A percentile compares a stretch with the other conserved stretches of the same genome.
phyloP scores from a whole-genome alignment of 768 basidiomycete genomes.

The Trametes elegans region DNA sequence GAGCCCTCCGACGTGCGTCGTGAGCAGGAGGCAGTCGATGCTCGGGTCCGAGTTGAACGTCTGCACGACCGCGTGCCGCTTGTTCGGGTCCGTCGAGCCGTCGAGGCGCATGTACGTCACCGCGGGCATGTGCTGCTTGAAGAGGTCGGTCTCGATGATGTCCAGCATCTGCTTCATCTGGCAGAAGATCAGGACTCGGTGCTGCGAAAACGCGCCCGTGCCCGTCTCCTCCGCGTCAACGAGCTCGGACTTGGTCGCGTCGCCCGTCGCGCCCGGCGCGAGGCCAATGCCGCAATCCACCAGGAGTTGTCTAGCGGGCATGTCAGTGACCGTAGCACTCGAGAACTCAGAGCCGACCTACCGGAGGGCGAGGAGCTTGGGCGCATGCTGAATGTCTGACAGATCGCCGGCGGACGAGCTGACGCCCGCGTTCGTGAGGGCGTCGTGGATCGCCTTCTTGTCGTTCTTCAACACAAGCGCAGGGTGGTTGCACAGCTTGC shows the following conservation, averaged over 20 bases:
- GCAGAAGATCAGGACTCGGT: conserved; percentile 98
- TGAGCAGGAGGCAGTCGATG: conserved; percentile 93
- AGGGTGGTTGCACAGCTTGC: conserved; percentile 98
- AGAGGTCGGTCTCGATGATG: conserved; percentile 92
- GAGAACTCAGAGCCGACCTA: conserved; percentile 37
- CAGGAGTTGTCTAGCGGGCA: conserved; percentile 74
- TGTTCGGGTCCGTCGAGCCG: conserved; percentile 86
- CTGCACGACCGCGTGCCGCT: conserved; percentile 95
- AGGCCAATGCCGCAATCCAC: conserved; percentile 92
- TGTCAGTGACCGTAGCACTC: not conserved
- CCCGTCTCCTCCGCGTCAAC: conserved; percentile 54
- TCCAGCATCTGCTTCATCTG: conserved; percentile 99
- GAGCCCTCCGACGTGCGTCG: conserved; percentile 95
- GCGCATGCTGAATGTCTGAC: conserved; percentile 86
- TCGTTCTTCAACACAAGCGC: conserved; percentile 82
- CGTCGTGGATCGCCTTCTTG: conserved; percentile 51
- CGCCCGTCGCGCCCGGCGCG: conserved; percentile 39
- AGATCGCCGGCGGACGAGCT: conserved; percentile 43
- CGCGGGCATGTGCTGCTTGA: conserved; percentile 89
- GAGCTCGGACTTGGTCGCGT: conserved; percentile 65
- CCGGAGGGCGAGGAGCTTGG: conserved; percentile 90
- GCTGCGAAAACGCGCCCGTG: conserved; percentile 76
- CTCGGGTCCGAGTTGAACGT: conserved; percentile 98
- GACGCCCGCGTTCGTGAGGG: conserved; percentile 54
- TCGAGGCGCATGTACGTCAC: conserved; percentile 99